Percentiles rank a stretch among this genome's conserved stretches.
Conservation (phyloP, 1,284 basidiomycete species). For the Meira nashicola region DNA sequence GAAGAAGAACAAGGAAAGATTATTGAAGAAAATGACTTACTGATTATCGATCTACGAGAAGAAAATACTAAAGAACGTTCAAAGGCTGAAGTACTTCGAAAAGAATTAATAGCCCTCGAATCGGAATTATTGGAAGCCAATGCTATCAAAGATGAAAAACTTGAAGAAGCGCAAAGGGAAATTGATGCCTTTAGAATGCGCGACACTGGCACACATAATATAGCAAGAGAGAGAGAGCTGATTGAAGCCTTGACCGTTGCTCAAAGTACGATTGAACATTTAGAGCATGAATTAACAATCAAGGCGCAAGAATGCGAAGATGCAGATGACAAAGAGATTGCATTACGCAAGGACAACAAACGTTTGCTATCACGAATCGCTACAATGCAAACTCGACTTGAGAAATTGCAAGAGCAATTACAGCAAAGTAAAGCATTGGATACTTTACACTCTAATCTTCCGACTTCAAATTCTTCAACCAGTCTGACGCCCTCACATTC, state of each 20-base stretch:
- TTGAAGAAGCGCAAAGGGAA: not conserved
- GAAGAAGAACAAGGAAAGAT: too few relatives aligned
- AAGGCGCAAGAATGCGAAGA: conserved; percentile 45
- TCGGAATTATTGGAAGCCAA: not conserved
- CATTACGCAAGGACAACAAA: conserved; percentile 37
- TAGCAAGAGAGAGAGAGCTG: not conserved
- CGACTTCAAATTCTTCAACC: not conserved
- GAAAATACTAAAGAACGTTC: too few relatives aligned
- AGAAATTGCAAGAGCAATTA: conserved; percentile 14
- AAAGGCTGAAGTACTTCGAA: not conserved
- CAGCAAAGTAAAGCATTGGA: not conserved
- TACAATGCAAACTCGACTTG: conserved; percentile 17
- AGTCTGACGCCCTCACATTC: not conserved
- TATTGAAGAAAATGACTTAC: too few relatives aligned
- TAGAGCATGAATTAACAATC: conserved; percentile 32
- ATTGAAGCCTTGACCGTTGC: not conserved
- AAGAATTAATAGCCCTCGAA: not conserved
- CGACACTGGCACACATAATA: not conserved
- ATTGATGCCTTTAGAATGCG: not conserved
- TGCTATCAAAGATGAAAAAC: not conserved
- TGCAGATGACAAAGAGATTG: conserved; percentile 32
- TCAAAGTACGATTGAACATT: conserved; percentile 16
- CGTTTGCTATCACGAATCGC: conserved; percentile 22
- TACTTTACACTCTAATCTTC: not conserved
- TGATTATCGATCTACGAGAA: too few relatives aligned